Base-by-base conservation (phyloP, 371 early-diverging fungal genomes). In the Choanephora cucurbitarum region DNA sequence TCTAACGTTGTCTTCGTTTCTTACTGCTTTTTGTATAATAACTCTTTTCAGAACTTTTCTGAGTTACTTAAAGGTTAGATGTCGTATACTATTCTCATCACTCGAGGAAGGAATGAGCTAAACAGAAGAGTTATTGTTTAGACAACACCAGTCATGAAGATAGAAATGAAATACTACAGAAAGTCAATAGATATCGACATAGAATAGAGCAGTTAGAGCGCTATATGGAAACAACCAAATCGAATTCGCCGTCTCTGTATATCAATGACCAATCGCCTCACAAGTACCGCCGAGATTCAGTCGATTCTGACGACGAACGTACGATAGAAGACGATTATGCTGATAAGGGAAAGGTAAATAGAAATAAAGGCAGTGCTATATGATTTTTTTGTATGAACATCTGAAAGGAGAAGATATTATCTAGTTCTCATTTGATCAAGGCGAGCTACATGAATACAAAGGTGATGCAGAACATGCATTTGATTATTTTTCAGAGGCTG, bases 401-500 rank as follows among this genome's bases (percentile, higher is more conserved):
- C 34, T 17, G 15, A 42, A 14, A 39, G 43, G 0, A 11, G 43
- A 22, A n/a, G n/a, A n/a, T 51, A 43, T 17, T 24, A 21, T 23
- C 3, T 41, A 70, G 72, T 72, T 72, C 19, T 56, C 63, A 23
- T 59, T 58, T 44, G 65, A 63, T 46, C 82, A 81, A 66, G 82
- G 69, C 0, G 67, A 67, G 49, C 34, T 70, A 18, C 73, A 76
- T 47, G 80, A 81, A 44, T 42, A 44, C 8, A 70, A 78, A 52
- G 64, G 62, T 7, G 56, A 72, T 52, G 57, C 37, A 8, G 76
- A 75, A 17, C 58, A 71, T 44, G 80, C 80, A 8, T 60, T 82
- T 13, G 72, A 72, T 10, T 71, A 80, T 46, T 80, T 69, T 40
- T 60, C 65, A 13, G 73, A 78, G 39, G 69, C 82, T 23, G 82